phyloP scores from a whole-genome alignment of 73 alveolate species.

The Tetrahymena malaccensis region DNA sequence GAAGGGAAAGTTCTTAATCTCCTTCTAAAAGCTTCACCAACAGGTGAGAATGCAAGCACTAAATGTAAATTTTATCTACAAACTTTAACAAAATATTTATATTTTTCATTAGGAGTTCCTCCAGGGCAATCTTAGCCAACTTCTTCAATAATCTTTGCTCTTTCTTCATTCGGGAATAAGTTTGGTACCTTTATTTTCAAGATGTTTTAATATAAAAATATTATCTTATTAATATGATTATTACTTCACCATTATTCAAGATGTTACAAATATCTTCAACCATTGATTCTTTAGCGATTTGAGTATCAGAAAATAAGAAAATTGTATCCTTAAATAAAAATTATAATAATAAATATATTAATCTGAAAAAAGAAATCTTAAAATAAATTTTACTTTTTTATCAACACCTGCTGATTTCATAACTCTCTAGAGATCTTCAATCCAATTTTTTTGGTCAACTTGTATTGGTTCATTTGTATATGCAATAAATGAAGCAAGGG shows the following conservation, averaged over 20 bases:
- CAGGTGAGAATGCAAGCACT: slow-evolving; percentile 42
- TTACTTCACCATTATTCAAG: slow-evolving; percentile 34
- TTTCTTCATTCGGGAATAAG: slow-evolving; percentile 36
- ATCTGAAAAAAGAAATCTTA: not conserved
- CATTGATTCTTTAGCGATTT: slow-evolving; percentile 1
- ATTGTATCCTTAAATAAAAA: not conserved
- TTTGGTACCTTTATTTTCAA: not conserved
- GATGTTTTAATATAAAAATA: not conserved
- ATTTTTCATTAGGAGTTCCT: slow-evolving; percentile 38
- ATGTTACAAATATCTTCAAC: slow-evolving; percentile 30
- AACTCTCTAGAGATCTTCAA: slow-evolving; percentile 51
- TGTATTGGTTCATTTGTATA: slow-evolving; percentile 47
- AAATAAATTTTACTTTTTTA: slow-evolving; percentile 57
- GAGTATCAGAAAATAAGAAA: slow-evolving; percentile 8
- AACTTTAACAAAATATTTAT: slow-evolving; percentile 28
- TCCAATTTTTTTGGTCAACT: slow-evolving; percentile 62
- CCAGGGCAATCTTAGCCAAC: slow-evolving; percentile 6
- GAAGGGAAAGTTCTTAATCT: slow-evolving; percentile 53
- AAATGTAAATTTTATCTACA: slow-evolving; percentile 36
- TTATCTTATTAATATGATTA: not conserved
- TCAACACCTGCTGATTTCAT: slow-evolving; percentile 62
- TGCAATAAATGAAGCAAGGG: slow-evolving; percentile 53
- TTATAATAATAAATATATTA: not conserved
- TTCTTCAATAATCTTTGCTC: slow-evolving; percentile 38
- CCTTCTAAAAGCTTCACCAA: slow-evolving; percentile 44